Conservation (phyloP, 257 asterid species). For the Solanum paucissectum region DNA sequence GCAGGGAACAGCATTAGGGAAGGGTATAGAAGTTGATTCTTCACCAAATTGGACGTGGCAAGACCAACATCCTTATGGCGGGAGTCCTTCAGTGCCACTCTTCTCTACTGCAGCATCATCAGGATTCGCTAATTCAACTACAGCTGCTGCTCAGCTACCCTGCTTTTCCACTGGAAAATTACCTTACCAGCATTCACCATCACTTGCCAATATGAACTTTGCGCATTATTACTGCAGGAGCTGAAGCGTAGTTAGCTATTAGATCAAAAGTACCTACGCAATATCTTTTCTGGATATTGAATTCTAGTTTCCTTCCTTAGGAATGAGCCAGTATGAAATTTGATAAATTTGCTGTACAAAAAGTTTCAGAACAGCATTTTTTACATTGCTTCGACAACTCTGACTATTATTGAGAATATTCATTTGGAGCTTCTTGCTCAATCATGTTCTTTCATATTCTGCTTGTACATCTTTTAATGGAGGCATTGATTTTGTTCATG, state of each 20-base stretch:
- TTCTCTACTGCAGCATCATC: slow-evolving; percentile 98
- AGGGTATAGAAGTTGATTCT: slow-evolving; percentile 33
- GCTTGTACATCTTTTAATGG: not conserved
- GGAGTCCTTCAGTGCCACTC: slow-evolving; percentile 30
- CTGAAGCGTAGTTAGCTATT: slow-evolving; percentile 19
- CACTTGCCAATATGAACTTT: slow-evolving; percentile 23
- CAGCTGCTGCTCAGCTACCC: slow-evolving; percentile 33
- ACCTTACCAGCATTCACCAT: slow-evolving; percentile 26
- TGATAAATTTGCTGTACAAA: not conserved
- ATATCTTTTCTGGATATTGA: not conserved
- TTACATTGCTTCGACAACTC: not conserved
- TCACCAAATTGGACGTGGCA: slow-evolving; percentile 38
- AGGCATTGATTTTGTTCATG: not conserved
- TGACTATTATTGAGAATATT: not conserved
- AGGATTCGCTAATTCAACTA: slow-evolving; percentile 77
- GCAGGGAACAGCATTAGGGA: slow-evolving; percentile 69
- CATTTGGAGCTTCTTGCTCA: not conserved
- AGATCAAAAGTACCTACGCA: not conserved
- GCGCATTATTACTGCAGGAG: slow-evolving; percentile 27
- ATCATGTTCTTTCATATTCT: not conserved
- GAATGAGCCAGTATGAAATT: not conserved
- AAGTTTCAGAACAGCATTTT: not conserved
- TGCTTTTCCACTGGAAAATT: slow-evolving; percentile 13
- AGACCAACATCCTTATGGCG: slow-evolving; percentile 13
- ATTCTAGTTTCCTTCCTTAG: not conserved